Evolutionary conservation across 208 protist species (phyloP).

Genomic region (Leishmania tropica): DNA sequence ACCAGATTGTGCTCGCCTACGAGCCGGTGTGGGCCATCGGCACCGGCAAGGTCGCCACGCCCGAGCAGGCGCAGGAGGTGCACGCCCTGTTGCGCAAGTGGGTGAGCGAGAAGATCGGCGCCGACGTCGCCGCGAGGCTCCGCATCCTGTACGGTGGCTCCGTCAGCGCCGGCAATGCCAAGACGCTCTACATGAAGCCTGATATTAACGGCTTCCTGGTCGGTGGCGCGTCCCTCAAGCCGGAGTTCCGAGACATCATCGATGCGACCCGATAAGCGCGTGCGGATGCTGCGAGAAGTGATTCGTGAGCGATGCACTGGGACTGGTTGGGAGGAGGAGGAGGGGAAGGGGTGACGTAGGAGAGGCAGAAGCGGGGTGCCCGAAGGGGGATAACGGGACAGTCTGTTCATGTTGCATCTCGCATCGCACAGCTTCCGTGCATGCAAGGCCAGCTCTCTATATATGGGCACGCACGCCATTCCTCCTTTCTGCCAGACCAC

Average conservation of each 20-base stretch:
- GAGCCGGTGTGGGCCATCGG: conserved; percentile 99
- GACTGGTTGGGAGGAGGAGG: neutral
- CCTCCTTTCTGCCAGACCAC: neutral
- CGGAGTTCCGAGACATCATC: conserved; percentile 96
- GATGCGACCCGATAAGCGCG: conserved; percentile 62
- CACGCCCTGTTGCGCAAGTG: conserved; percentile 92
- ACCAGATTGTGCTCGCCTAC: conserved; percentile 97
- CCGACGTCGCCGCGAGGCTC: conserved; percentile 87
- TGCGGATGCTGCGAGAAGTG: conserved; percentile 10
- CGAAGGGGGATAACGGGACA: neutral
- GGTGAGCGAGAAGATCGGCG: conserved; percentile 83
- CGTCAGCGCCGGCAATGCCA: conserved; percentile 93
- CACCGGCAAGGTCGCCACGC: conserved; percentile 97
- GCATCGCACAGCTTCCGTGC: neutral
- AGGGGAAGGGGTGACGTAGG: neutral
- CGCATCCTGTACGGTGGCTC: conserved; percentile 99
- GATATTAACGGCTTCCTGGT: conserved; percentile 99
- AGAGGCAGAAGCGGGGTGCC: neutral
- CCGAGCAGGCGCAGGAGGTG: conserved; percentile 95
- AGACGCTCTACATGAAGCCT: conserved; percentile 83
- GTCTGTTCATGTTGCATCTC: neutral
- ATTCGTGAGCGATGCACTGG: conserved; percentile 8
- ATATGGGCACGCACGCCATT: neutral
- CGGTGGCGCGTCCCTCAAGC: conserved; percentile 97
- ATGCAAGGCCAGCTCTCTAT: neutral